These are phyloP conservation scores for Apium graveolens DNA, from an alignment of 129 eudicot species.

Conservation along the genomic window DNA sequence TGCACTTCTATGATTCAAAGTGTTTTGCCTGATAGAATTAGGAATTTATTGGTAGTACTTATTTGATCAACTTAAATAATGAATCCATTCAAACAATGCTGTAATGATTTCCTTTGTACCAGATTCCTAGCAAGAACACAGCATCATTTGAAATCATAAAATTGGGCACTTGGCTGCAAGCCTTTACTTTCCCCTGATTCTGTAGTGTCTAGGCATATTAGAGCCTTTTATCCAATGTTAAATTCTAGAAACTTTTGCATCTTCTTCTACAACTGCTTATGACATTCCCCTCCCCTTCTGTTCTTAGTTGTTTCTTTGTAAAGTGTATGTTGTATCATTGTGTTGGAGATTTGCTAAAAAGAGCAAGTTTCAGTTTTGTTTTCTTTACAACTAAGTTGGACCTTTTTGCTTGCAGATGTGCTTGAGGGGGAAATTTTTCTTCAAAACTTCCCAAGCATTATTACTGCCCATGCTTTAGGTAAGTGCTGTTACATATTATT, in stretches of 20 bases:
- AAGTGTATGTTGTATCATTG: background rate
- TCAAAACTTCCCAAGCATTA: constrained; percentile 92
- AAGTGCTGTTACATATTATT: background rate
- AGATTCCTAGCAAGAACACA: background rate
- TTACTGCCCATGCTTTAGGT: constrained; percentile 87
- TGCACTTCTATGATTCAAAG: too few species aligned
- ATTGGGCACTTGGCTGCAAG: background rate
- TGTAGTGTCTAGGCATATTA: background rate
- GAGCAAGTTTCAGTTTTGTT: background rate
- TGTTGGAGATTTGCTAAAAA: background rate
- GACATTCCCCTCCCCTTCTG: background rate
- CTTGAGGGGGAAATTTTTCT: constrained; percentile 97
- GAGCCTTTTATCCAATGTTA: background rate
- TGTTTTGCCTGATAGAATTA: background rate
- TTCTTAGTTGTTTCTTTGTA: background rate
- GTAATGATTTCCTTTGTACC: background rate
- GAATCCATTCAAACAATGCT: background rate
- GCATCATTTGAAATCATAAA: background rate
- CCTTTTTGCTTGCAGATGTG: constrained; percentile 42
- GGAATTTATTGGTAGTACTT: background rate
- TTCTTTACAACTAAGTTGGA: background rate
- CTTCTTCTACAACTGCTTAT: background rate
- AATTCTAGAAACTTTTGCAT: background rate
- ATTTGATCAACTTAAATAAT: too few species aligned
- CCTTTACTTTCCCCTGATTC: background rate